Conservation (phyloP, 2,329 filamentous ascomycete genomes). For the Capronia coronata region DNA sequence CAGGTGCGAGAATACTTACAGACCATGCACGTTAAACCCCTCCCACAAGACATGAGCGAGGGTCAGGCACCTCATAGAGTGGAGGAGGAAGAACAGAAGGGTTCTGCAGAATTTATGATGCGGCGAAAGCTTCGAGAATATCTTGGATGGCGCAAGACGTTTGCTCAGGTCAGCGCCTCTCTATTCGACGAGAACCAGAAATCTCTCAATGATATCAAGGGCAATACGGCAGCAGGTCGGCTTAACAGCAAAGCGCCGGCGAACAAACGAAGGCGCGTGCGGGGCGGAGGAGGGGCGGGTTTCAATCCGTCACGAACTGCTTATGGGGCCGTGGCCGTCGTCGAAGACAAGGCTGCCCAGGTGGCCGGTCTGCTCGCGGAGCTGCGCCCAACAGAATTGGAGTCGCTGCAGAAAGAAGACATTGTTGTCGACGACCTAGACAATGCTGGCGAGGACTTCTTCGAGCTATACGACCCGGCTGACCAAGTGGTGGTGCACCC, state of each 20-base stretch:
- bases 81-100: slow-evolving; percentile 50
- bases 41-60: slow-evolving; percentile 35
- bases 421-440: slow-evolving; percentile 73
- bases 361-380: slow-evolving; percentile 77
- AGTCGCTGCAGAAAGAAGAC: slow-evolving; percentile 68
- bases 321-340: slow-evolving; percentile 53
- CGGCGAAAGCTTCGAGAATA: slow-evolving; percentile 79
- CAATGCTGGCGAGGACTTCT: slow-evolving; percentile 69
- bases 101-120: slow-evolving; percentile 84
- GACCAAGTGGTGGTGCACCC: slow-evolving; percentile 84
- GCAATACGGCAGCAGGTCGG: slow-evolving; percentile 41
- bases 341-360: slow-evolving; percentile 77
- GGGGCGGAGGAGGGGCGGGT: slow-evolving; percentile 65
- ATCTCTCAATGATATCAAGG: slow-evolving; percentile 59
- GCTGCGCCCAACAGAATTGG: slow-evolving; percentile 71
- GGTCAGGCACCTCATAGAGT: slow-evolving; percentile 35
- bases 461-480: slow-evolving; percentile 83
- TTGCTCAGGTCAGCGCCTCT: slow-evolving; percentile 71
- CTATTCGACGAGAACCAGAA: slow-evolving; percentile 76
- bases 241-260: slow-evolving; percentile 53
- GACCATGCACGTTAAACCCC: slow-evolving; percentile 70
- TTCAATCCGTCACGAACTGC: slow-evolving; percentile 55
- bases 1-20: slow-evolving; percentile 88
- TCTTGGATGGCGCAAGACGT: slow-evolving; percentile 82
- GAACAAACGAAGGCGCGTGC: slow-evolving; percentile 78